Percentiles rank a stretch among this genome's conserved stretches.
phyloP scores from a whole-genome alignment of 495 filamentous ascomycete species.

The Recurvomyces mirabilis region DNA sequence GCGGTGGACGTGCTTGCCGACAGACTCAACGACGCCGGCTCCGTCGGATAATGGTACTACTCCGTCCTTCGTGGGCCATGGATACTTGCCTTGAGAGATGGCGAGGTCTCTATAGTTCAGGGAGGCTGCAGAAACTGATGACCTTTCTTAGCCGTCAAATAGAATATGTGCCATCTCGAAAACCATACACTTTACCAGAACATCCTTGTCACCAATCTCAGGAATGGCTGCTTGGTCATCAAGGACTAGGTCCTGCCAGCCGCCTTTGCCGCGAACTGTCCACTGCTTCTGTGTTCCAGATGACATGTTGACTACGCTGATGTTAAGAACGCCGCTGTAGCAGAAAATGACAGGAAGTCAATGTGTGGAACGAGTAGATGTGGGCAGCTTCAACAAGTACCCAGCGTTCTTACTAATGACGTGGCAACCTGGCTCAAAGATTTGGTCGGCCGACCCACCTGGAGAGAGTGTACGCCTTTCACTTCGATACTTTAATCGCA shows the following conservation, averaged over 20 bases:
- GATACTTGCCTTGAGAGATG: conserved; percentile 62
- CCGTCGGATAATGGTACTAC: conserved; percentile 69
- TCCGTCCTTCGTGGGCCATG: conserved; percentile 46
- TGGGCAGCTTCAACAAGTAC: too few relatives aligned
- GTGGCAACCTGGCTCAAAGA: too few relatives aligned
- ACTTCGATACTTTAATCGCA: too few relatives aligned
- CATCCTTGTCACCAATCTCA: not conserved
- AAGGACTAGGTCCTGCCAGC: not conserved
- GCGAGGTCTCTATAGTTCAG: conserved; percentile 77
- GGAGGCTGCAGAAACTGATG: conserved; percentile 52
- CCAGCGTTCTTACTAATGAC: too few relatives aligned
- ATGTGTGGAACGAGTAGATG: too few relatives aligned
- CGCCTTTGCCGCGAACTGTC: not conserved
- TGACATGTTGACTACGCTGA: too few relatives aligned
- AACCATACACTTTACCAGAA: not conserved
- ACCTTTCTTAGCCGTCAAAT: not conserved
- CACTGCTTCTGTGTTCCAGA: not conserved
- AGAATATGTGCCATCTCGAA: not conserved
- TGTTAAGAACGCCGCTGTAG: too few relatives aligned
- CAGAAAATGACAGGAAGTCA: too few relatives aligned
- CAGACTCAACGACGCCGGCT: conserved; percentile 57
- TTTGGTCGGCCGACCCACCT: too few relatives aligned
- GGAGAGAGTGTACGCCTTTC: too few relatives aligned
- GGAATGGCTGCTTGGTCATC: not conserved
- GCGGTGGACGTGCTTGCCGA: conserved; percentile 53